Evolutionary conservation across 129 eudicot genomes (phyloP).

Genomic region (Cynara cardunculus): DNA sequence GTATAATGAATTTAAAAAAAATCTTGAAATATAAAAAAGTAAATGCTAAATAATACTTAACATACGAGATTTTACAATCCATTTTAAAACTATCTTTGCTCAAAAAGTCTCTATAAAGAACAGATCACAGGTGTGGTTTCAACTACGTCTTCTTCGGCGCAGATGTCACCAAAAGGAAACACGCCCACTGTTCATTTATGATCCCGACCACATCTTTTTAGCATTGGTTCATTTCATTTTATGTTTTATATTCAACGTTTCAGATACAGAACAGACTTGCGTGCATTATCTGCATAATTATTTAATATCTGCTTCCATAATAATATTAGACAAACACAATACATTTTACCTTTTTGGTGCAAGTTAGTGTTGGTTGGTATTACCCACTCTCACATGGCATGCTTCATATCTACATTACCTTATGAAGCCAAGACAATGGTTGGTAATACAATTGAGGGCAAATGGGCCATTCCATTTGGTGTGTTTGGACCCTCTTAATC

Average conservation of each 20-base stretch:
- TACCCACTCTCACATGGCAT: constrained; percentile 62
- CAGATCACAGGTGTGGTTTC: background rate
- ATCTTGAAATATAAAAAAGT: too few relatives aligned
- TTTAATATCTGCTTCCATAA: background rate
- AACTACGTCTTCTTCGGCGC: too few relatives aligned
- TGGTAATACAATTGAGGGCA: constrained; percentile 26
- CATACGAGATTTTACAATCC: background rate
- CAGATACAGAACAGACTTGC: background rate
- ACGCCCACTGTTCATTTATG: background rate
- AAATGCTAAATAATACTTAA: too few relatives aligned
- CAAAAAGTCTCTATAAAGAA: background rate
- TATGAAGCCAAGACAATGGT: constrained; percentile 32
- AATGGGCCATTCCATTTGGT: constrained; percentile 30
- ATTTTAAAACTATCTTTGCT: background rate
- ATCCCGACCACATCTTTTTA: background rate
- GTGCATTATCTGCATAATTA: background rate
- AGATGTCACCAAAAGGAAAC: background rate
- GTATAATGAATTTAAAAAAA: background rate
- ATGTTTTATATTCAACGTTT: background rate
- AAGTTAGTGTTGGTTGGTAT: constrained; percentile 20
- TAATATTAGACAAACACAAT: background rate
- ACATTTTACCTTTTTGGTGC: constrained; percentile 11
- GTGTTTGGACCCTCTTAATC: constrained; percentile 29
- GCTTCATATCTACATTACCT: constrained; percentile 41
- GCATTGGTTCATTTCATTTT: background rate